phyloP scores from a whole-genome alignment of 371 early-diverging fungal genomes.

The Mucor piriformis region DNA sequence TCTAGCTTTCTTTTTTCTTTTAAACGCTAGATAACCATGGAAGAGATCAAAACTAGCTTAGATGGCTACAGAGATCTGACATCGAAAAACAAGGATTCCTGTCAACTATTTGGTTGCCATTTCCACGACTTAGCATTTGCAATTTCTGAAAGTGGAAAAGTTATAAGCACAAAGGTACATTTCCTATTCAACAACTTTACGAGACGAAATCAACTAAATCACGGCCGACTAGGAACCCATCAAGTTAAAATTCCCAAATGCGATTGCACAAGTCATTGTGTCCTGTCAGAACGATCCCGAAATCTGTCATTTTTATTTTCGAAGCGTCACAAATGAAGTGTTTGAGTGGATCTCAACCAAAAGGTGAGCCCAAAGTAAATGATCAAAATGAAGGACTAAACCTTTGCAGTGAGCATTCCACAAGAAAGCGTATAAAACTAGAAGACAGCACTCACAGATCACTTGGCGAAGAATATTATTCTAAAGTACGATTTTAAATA shows the following conservation, averaged over 20 bases:
- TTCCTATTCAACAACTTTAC: too few species aligned
- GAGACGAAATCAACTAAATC: background rate
- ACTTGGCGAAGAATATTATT: background rate
- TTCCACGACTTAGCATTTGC: background rate
- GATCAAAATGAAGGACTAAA: background rate
- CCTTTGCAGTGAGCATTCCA: too few species aligned
- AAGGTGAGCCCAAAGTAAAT: background rate
- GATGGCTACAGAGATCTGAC: too few species aligned
- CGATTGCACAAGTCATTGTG: background rate
- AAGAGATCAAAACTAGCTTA: too few species aligned
- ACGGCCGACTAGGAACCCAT: background rate
- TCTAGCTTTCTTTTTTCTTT: too few species aligned
- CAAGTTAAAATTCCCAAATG: background rate
- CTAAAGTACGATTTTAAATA: background rate
- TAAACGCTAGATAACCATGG: too few species aligned
- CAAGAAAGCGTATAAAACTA: too few species aligned
- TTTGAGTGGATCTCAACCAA: background rate
- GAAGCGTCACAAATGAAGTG: background rate
- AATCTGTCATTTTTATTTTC: slow-evolving; percentile 3
- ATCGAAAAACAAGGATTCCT: too few species aligned
- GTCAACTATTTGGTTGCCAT: background rate
- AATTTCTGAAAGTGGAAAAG: background rate
- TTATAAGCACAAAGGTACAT: background rate
- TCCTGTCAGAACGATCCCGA: background rate
- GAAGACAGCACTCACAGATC: too few species aligned